These are phyloP conservation scores for Candida fluviatilis DNA, from an alignment of 805 yeast species.

Conservation along the genomic window DNA sequence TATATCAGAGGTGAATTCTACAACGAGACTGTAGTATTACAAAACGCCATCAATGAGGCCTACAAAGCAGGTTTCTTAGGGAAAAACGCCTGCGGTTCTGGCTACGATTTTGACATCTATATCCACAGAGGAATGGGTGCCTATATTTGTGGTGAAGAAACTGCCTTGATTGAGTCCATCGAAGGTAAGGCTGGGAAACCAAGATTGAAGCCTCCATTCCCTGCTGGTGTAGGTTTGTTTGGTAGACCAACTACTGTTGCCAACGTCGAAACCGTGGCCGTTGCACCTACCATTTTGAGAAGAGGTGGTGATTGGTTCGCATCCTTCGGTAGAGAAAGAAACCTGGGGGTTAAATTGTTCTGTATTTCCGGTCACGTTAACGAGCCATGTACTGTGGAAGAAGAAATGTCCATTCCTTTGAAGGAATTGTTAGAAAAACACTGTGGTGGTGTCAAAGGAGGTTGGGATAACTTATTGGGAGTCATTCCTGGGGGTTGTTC, in stretches of 20 bases:
- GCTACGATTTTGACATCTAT: conserved; percentile 77
- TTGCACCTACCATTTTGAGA: conserved; percentile 84
- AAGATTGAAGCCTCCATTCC: conserved; percentile 91
- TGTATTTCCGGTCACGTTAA: conserved; percentile 90
- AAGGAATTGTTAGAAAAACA: conserved; percentile 79
- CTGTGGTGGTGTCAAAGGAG: conserved; percentile 89
- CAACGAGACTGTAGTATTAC: conserved; percentile 71
- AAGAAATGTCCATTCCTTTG: conserved; percentile 88
- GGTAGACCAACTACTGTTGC: conserved; percentile 92
- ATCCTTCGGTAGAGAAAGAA: conserved; percentile 79
- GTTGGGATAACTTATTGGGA: conserved; percentile 88
- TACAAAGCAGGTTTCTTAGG: conserved; percentile 78
- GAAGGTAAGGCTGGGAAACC: conserved; percentile 96
- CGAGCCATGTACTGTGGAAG: conserved; percentile 90
- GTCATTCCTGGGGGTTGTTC: conserved; percentile 91
- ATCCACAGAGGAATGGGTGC: conserved; percentile 95
- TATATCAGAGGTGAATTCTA: conserved; percentile 90
- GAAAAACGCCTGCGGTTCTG: conserved; percentile 82
- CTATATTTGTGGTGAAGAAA: conserved; percentile 89
- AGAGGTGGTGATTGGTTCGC: conserved; percentile 89
- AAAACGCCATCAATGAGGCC: conserved; percentile 83
- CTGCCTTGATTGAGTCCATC: conserved; percentile 80
- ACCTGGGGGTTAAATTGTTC: conserved; percentile 76
- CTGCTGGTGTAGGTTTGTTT: conserved; percentile 88
- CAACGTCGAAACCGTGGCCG: conserved; percentile 88